Evolutionary conservation across 306 rosid genomes (phyloP).

Genomic region (Rosa multiflora): DNA sequence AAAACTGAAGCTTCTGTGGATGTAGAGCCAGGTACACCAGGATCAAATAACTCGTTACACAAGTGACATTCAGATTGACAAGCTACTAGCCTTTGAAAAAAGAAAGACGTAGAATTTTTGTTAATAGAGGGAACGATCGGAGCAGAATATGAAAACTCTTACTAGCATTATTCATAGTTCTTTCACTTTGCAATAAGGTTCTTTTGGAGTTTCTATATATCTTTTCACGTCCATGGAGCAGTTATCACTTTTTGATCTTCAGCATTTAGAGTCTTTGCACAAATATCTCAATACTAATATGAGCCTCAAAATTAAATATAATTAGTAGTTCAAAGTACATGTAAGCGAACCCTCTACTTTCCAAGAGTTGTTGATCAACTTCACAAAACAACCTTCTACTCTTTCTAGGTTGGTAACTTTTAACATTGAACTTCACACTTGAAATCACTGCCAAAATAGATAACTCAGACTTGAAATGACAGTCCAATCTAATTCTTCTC

Average conservation of each 20-base stretch:
- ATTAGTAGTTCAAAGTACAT: constrained; percentile 9
- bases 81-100: neutral
- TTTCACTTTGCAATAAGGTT: neutral
- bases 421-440: neutral
- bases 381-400: neutral
- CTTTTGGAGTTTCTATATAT: neutral
- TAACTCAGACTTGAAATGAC: neutral
- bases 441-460: constrained; percentile 6
- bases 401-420: neutral
- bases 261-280: neutral
- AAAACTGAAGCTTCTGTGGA: constrained; percentile 8
- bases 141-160: neutral
- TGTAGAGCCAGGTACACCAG: neutral
- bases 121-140: neutral
- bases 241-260: neutral
- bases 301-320: neutral
- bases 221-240: neutral
- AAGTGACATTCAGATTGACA: constrained; percentile 1
- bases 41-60: neutral
- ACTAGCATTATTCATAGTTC: neutral
- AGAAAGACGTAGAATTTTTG: neutral
- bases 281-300: neutral
- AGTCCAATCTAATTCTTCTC: neutral
- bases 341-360: constrained; percentile 1
- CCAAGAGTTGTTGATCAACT: neutral